phyloP scores from a whole-genome alignment of 768 basidiomycete species.

The Phylloporus sp. region DNA sequence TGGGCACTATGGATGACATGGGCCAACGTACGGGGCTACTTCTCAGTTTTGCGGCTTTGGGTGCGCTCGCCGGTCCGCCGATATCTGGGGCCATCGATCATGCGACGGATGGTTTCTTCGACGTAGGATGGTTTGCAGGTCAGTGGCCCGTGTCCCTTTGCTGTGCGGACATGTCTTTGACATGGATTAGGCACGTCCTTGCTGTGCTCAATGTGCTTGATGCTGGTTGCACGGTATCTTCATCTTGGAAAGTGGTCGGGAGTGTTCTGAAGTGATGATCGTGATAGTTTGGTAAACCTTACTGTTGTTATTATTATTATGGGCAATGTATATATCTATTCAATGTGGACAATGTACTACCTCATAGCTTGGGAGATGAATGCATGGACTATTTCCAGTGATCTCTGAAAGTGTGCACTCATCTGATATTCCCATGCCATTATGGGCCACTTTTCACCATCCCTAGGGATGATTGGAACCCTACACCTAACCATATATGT shows the following conservation, averaged over 20 bases:
- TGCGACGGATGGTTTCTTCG: slow-evolving; percentile 42
- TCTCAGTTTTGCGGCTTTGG: slow-evolving; percentile 54
- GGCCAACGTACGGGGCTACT: slow-evolving; percentile 65
- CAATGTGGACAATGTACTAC: too few species aligned
- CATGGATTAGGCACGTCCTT: slow-evolving; percentile 32
- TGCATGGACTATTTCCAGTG: too few species aligned
- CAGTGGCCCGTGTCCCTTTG: neutral
- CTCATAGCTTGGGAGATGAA: too few species aligned
- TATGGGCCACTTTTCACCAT: too few species aligned
- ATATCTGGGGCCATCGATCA: slow-evolving; percentile 65
- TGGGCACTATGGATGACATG: slow-evolving; percentile 57
- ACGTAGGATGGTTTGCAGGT: slow-evolving; percentile 40
- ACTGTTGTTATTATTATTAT: too few species aligned
- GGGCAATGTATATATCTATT: too few species aligned
- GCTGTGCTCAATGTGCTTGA: slow-evolving; percentile 37
- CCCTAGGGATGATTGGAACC: too few species aligned
- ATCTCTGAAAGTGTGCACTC: too few species aligned
- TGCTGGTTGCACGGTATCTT: slow-evolving; percentile 38
- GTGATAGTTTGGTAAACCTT: too few species aligned
- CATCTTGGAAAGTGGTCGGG: slow-evolving; percentile 37
- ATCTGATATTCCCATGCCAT: too few species aligned
- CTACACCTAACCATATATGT: too few species aligned
- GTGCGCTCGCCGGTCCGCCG: slow-evolving; percentile 64
- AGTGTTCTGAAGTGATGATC: slow-evolving; percentile 41
- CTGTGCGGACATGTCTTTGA: neutral